Conservation (phyloP, 805 yeast genomes). For the Ogataea angusta region DNA sequence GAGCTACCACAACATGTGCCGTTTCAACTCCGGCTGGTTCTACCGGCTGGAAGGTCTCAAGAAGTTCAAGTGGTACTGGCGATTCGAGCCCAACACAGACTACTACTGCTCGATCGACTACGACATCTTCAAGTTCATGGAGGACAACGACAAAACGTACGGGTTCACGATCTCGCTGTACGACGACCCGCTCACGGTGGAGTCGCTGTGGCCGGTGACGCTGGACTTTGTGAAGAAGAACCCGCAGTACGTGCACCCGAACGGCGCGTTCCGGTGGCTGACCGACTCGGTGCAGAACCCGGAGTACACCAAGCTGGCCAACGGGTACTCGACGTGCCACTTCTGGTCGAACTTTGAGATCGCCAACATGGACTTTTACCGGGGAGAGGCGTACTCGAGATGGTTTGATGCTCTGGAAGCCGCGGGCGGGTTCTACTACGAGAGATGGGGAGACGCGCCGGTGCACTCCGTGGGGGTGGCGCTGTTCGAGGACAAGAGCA, state of each 20-base stretch:
- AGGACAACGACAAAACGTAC: conserved; percentile 63
- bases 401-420: conserved; percentile 67
- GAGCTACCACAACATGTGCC: conserved; percentile 81
- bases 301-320: conserved; percentile 35
- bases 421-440: conserved; percentile 84
- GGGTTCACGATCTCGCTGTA: conserved; percentile 72
- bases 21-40: conserved; percentile 70
- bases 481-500: conserved; percentile 65
- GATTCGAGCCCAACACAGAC: conserved; percentile 72
- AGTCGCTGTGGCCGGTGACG: conserved; percentile 69
- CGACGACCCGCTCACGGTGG: conserved; percentile 66
- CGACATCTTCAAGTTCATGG: conserved; percentile 75
- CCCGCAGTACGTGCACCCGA: conserved; percentile 57
- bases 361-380: conserved; percentile 76
- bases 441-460: conserved; percentile 94
- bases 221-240: conserved; percentile 53
- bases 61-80: conserved; percentile 71
- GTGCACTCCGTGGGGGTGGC: conserved; percentile 77
- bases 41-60: conserved; percentile 59
- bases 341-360: conserved; percentile 90
- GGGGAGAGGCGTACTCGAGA: conserved; percentile 63
- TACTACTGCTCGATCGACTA: conserved; percentile 69
- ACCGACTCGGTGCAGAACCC: conserved; percentile 53
- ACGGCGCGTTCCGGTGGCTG: conserved; percentile 58
- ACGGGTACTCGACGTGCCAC: conserved; percentile 62